Base-by-base conservation (phyloP, 106 monocot species). In the Chionographis japonica region DNA sequence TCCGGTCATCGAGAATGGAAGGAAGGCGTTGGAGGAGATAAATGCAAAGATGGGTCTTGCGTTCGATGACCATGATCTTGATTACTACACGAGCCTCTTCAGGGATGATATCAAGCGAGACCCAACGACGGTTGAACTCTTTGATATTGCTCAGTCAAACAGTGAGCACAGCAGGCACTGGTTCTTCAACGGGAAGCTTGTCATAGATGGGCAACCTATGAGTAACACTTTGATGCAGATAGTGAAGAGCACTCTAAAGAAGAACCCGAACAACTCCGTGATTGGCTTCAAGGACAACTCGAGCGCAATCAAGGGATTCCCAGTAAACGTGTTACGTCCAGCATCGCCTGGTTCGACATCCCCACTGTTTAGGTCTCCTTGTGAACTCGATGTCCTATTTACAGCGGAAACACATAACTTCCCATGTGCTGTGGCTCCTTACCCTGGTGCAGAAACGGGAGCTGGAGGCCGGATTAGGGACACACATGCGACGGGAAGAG, bases 251-350 rank as follows among this genome's bases (percentile, higher is more conserved):
- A 89, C 92, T 43, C 60, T 92, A 66, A 89, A 84, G 72, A 80
- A 82, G 4, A 97, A 97, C 61, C 89, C 85, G 27, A 87, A 78
- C 41, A 97, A 97, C 69, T 97, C 97, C 19, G 92, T 92, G 13
- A 97, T 97, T 52, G 97, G 97, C 3, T 97, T 92, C 66, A 97
- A 97, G 69, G 97, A 97, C 62, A 97, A 97, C 71, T 97, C 97
- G 16, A 97, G 97, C 76, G 97, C 97, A 51, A 97, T 97, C 15
- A 97, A 74, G 71, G 97, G 97, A 2, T 92, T 80, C 54, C 27
- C 60, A 39, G 85, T 87, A 8, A 80, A 73, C 62, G 69, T 67
- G 3, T 65, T 97, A 2, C 75, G 67, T 15, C 97, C 97, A 52
- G 14, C 36, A 13, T 40, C 51, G 4, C 87, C 91, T 37, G 89